These are phyloP conservation scores for Diacronema lutheri DNA, from an alignment of 78 protist genomes.

Conservation along the genomic window DNA sequence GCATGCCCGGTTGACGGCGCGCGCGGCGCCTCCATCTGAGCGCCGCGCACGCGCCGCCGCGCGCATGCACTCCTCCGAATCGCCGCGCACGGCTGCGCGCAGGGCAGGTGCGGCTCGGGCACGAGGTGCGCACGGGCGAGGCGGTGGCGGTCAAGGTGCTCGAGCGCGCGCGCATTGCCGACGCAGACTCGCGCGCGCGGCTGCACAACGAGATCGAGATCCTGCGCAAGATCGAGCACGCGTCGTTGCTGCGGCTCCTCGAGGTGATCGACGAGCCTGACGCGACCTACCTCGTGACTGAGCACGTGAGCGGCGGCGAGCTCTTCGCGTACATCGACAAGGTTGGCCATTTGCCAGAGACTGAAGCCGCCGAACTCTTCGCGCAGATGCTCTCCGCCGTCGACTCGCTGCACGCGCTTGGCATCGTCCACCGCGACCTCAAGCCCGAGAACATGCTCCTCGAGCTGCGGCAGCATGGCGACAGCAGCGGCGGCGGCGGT, in stretches of 20 bases:
- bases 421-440: constrained; percentile 2
- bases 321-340: constrained; percentile 90
- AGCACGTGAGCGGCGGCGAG: constrained; percentile 93
- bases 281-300: constrained; percentile 91
- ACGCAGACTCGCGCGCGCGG: constrained; percentile 75
- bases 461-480: neutral
- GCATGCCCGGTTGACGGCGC: too few species aligned
- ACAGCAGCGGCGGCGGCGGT: too few species aligned
- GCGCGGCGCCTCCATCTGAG: too few species aligned
- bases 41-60: too few species aligned
- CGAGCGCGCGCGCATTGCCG: constrained; percentile 73
- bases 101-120: constrained; percentile 7
- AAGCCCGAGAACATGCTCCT: constrained; percentile 20
- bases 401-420: neutral
- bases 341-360: constrained; percentile 47
- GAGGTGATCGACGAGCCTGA: constrained; percentile 86
- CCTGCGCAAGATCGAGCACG: constrained; percentile 87
- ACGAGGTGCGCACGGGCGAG: constrained; percentile 63
- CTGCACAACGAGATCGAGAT: constrained; percentile 86
- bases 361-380: neutral
- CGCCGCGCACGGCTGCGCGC: too few species aligned
- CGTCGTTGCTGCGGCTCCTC: constrained; percentile 86
- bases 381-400: constrained; percentile 9
- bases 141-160: constrained; percentile 92
- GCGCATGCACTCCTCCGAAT: too few species aligned